Evolutionary conservation across 2,329 filamentous ascomycete species (phyloP).

Genomic region (Paecilomyces fulvus): DNA sequence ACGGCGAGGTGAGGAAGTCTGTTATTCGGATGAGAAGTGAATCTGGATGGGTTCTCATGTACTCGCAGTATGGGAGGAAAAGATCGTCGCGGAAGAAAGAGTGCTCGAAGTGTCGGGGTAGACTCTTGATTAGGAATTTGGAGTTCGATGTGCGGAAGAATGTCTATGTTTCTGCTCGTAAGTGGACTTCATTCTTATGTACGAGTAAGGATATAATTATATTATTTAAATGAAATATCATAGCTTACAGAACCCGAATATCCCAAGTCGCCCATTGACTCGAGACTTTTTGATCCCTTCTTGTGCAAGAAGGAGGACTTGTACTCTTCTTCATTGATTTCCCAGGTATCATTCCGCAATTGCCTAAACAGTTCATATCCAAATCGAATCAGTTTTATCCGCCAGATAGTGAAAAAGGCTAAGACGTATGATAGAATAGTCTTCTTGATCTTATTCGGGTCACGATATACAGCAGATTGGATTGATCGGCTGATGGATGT

Average conservation of each 20-base stretch:
- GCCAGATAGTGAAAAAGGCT: conserved; percentile 48
- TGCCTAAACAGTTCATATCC: conserved; percentile 42
- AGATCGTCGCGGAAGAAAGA: conserved; percentile 61
- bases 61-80: conserved; percentile 53
- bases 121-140: conserved; percentile 63
- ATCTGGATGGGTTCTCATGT: conserved; percentile 52
- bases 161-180: conserved; percentile 34
- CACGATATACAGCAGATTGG: conserved; percentile 19
- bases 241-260: conserved; percentile 57
- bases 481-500: conserved; percentile 17
- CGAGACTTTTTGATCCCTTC: conserved; percentile 36
- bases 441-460: conserved; percentile 18
- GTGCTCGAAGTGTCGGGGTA: conserved; percentile 62
- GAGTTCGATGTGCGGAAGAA: conserved; percentile 61
- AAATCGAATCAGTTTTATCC: conserved; percentile 41
- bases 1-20: conserved; percentile 54
- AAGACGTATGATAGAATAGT: conserved; percentile 38
- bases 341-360: conserved; percentile 46
- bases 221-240: not conserved
- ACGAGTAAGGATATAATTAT: not conserved
- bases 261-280: conserved; percentile 59
- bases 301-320: conserved; percentile 43
- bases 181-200: not conserved
- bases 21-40: conserved; percentile 64
- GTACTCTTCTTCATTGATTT: conserved; percentile 48